phyloP scores from a whole-genome alignment of 2,329 filamentous ascomycete genomes.

The Fonsecaea erecta region DNA sequence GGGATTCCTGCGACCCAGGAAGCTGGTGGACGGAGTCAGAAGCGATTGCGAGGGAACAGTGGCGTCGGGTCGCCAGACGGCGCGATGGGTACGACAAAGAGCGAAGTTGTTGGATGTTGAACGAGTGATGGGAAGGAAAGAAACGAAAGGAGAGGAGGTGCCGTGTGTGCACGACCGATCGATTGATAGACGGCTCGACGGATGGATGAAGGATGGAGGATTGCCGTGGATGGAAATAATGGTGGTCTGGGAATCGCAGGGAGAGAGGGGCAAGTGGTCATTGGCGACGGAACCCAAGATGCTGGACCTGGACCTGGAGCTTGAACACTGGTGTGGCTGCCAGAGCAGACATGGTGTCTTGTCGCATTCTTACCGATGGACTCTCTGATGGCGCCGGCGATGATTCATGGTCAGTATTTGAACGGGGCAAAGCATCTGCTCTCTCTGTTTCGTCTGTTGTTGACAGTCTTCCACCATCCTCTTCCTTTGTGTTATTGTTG shows the following conservation, averaged over 20 bases:
- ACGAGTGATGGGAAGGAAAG: background rate
- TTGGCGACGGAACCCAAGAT: background rate
- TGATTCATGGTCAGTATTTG: background rate
- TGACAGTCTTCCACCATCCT: background rate
- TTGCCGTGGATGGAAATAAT: background rate
- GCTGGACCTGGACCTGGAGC: background rate
- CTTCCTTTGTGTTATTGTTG: background rate
- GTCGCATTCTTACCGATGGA: slow-evolving; percentile 4
- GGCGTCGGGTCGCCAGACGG: background rate
- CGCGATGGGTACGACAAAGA: background rate
- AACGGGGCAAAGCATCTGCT: background rate
- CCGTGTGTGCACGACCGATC: background rate
- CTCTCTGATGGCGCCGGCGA: background rate
- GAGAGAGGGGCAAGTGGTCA: slow-evolving; percentile 8
- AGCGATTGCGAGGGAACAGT: background rate
- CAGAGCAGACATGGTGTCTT: slow-evolving; percentile 1
- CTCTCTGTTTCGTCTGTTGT: background rate
- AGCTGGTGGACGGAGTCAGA: slow-evolving; percentile 10
- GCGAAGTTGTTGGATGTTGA: background rate
- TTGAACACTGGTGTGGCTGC: slow-evolving; percentile 1
- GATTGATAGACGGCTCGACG: background rate
- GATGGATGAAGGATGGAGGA: background rate
- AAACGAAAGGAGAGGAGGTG: slow-evolving; percentile 2
- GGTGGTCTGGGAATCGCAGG: slow-evolving; percentile 1
- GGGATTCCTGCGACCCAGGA: background rate